Conservation (phyloP, 2,329 filamentous ascomycete species). For the Fusarium austroafricanum region DNA sequence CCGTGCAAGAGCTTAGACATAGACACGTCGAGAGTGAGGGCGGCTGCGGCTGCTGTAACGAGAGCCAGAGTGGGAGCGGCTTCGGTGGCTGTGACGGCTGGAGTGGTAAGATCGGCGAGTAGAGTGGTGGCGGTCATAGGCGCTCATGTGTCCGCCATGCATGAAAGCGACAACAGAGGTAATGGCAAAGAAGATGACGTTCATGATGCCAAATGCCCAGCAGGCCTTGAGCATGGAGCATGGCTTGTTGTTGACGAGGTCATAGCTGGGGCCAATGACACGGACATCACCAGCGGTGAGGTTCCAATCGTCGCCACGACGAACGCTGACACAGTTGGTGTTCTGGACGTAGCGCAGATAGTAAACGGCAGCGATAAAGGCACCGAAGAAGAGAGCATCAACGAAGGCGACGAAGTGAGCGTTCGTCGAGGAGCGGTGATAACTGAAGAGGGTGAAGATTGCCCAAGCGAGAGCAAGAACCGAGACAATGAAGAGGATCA, state of each 20-base stretch:
- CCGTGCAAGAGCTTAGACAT: conserved; percentile 54
- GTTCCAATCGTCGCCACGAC: conserved; percentile 61
- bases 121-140: conserved; percentile 50
- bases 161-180: conserved; percentile 77
- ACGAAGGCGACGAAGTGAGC: conserved; percentile 70
- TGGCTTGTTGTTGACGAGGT: conserved; percentile 73
- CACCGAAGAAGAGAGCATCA: conserved; percentile 71
- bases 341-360: conserved; percentile 68
- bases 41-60: conserved; percentile 59
- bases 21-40: conserved; percentile 62
- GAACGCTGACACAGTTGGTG: conserved; percentile 75
- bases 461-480: conserved; percentile 73
- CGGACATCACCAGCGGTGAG: conserved; percentile 71
- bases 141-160: conserved; percentile 65
- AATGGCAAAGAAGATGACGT: conserved; percentile 81
- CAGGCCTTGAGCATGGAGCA: conserved; percentile 93
- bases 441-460: conserved; percentile 73
- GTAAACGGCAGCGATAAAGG: conserved; percentile 72
- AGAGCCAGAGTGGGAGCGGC: conserved; percentile 51
- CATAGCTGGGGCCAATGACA: conserved; percentile 63
- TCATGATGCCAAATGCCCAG: conserved; percentile 93
- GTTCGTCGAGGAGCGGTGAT: conserved; percentile 71
- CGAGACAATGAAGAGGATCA: conserved; percentile 75
- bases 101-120: conserved; percentile 52
- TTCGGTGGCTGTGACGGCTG: conserved; percentile 56